Percentiles rank a stretch among this genome's conserved stretches.
These are phyloP conservation scores for Colletotrichum falcatum DNA, from an alignment of 2,329 filamentous ascomycete species.

Conservation along the genomic window DNA sequence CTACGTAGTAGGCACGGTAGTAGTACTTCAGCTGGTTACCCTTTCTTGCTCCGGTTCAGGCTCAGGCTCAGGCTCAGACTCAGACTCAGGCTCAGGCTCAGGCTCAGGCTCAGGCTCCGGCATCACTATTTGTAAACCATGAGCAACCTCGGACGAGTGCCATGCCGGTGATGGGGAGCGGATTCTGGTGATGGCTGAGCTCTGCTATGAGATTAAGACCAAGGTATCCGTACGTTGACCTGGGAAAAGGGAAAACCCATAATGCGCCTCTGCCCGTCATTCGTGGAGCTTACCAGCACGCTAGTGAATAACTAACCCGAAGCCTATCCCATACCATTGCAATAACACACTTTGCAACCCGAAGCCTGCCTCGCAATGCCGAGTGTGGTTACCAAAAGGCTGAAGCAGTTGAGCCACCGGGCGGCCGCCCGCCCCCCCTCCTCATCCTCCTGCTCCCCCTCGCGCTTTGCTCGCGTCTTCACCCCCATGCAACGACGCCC, in stretches of 20 bases:
- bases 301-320: slow-evolving; percentile 1
- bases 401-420: slow-evolving; percentile 35
- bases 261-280: slow-evolving; percentile 17
- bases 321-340: slow-evolving; percentile 20
- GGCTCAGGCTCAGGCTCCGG: slow-evolving; percentile 16
- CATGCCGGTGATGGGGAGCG: not conserved
- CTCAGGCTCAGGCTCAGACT: slow-evolving; percentile 14
- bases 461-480: slow-evolving; percentile 33
- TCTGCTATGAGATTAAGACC: slow-evolving; percentile 8
- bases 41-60: slow-evolving; percentile 14
- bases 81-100: no score
- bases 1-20: no score
- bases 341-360: slow-evolving; percentile 15
- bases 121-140: slow-evolving; percentile 10
- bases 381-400: slow-evolving; percentile 22
- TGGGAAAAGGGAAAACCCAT: not conserved
- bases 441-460: not conserved
- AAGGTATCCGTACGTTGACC: no score
- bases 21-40: not conserved
- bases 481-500: slow-evolving; percentile 35
- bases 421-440: slow-evolving; percentile 22
- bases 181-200: slow-evolving; percentile 9
- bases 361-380: slow-evolving; percentile 8
- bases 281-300: slow-evolving; percentile 1
- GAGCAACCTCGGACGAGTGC: not conserved